These are phyloP conservation scores for Pseudovirgaria hyperparasitica DNA, from an alignment of 2,329 filamentous ascomycete species.

Conservation along the genomic window DNA sequence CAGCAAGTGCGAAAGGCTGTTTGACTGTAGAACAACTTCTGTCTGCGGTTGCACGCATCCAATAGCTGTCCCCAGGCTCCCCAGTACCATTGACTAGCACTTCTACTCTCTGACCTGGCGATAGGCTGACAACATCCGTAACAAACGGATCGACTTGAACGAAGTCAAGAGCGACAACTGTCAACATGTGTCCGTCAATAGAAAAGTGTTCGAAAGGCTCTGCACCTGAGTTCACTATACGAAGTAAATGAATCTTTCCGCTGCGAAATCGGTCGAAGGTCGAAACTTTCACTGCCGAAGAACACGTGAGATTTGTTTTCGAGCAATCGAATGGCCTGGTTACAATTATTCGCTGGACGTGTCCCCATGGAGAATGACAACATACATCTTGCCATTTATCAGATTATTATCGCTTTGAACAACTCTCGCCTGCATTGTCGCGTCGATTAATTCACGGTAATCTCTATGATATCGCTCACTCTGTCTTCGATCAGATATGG, in stretches of 20 bases:
- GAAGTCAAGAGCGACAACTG: constrained; percentile 23
- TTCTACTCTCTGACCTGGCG: constrained; percentile 8
- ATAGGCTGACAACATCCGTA: constrained; percentile 18
- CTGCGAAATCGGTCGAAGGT: too few species aligned
- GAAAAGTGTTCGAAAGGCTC: constrained; percentile 18
- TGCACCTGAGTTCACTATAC: constrained; percentile 51
- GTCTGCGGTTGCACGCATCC: background rate
- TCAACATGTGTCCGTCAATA: constrained; percentile 23
- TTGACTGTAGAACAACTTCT: too few species aligned
- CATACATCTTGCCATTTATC: constrained; percentile 7
- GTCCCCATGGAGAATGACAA: too few species aligned
- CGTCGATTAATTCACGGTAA: constrained; percentile 7
- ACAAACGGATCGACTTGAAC: constrained; percentile 21
- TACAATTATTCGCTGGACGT: too few species aligned
- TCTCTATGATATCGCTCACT: constrained; percentile 14
- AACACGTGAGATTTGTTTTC: constrained; percentile 2
- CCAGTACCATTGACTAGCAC: constrained; percentile 10
- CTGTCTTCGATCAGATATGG: too few species aligned
- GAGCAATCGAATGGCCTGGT: constrained; percentile 4
- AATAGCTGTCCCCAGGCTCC: background rate
- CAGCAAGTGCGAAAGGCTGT: constrained; percentile 37
- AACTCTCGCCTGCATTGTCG: constrained; percentile 4
- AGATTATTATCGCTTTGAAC: constrained; percentile 6
- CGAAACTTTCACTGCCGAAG: too few species aligned
- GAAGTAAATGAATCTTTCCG: constrained; percentile 58